These are phyloP conservation scores for Asclepias syriaca DNA, from an alignment of 257 asterid genomes.

Conservation along the genomic window DNA sequence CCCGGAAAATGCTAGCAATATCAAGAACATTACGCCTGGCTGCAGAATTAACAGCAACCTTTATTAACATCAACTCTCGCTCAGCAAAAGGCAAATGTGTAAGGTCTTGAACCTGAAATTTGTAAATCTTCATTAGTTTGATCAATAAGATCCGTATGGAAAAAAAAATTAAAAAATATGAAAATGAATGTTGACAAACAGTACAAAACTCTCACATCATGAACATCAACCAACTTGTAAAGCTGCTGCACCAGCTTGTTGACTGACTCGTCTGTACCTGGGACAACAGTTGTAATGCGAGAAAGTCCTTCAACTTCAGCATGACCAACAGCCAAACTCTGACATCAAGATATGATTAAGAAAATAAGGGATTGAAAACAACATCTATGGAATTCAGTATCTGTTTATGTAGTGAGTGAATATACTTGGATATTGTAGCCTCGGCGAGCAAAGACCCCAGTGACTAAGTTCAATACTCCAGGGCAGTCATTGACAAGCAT, in stretches of 20 bases:
- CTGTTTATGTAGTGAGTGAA: neutral
- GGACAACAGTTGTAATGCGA: conserved; percentile 97
- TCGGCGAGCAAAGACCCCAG: conserved; percentile 94
- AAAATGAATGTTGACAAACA: neutral
- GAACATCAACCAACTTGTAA: conserved; percentile 79
- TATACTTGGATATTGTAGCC: conserved; percentile 93
- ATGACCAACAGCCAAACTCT: conserved; percentile 99
- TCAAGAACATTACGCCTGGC: conserved; percentile 93
- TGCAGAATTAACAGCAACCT: conserved; percentile 81
- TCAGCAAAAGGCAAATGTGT: conserved; percentile 93
- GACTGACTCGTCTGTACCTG: conserved; percentile 90
- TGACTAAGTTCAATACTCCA: conserved; percentile 91
- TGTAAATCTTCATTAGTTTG: neutral
- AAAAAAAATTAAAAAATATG: neutral
- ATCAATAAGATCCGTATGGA: neutral
- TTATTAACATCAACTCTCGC: conserved; percentile 84
- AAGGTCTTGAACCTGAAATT: conserved; percentile 68
- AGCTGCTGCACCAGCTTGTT: conserved; percentile 83
- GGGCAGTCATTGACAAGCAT: conserved; percentile 92
- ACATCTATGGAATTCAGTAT: neutral
- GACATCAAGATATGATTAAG: conserved; percentile 21
- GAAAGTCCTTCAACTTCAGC: conserved; percentile 91
- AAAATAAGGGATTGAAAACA: conserved; percentile 6
- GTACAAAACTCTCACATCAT: conserved; percentile 56
- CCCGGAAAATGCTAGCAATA: conserved; percentile 96